These are phyloP conservation scores for Bryoglossum gracile DNA, from an alignment of 495 filamentous ascomycete species.

Conservation along the genomic window DNA sequence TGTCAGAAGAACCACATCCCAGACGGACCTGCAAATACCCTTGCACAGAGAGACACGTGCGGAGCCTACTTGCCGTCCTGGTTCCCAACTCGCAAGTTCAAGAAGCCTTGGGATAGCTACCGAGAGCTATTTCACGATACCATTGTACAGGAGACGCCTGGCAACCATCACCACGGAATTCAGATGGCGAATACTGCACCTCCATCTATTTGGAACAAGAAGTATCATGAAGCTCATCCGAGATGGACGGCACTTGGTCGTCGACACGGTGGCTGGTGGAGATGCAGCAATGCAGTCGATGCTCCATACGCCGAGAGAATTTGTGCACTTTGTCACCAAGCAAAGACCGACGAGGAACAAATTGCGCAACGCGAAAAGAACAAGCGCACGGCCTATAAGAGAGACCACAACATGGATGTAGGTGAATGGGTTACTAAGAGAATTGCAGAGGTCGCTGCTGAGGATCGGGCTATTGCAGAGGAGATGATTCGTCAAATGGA, in stretches of 20 bases:
- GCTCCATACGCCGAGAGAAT: conserved; percentile 27
- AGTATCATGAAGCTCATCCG: conserved; percentile 28
- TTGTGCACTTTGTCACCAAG: conserved; percentile 26
- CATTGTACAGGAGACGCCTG: neutral
- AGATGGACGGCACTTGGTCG: conserved; percentile 25
- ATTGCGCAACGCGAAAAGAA: too few relatives aligned
- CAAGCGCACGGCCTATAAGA: too few relatives aligned
- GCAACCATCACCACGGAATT: too few relatives aligned
- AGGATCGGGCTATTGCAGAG: neutral
- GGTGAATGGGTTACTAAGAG: neutral
- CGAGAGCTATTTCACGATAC: neutral
- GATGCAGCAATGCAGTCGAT: conserved; percentile 28
- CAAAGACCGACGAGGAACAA: neutral
- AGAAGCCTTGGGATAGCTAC: conserved; percentile 4
- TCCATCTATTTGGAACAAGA: conserved; percentile 24
- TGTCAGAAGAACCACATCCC: conserved; percentile 14
- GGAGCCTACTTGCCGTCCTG: conserved; percentile 11
- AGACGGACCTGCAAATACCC: conserved; percentile 17
- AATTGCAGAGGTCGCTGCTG: neutral
- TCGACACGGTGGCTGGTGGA: conserved; percentile 36
- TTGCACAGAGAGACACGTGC: conserved; percentile 21
- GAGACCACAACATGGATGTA: neutral
- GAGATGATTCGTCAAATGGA: conserved; percentile 2
- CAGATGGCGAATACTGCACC: too few relatives aligned
- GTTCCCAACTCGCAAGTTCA: conserved; percentile 2